These are phyloP conservation scores for Fereydounia khargensis DNA, from an alignment of 1,284 basidiomycete species.

Conservation along the genomic window DNA sequence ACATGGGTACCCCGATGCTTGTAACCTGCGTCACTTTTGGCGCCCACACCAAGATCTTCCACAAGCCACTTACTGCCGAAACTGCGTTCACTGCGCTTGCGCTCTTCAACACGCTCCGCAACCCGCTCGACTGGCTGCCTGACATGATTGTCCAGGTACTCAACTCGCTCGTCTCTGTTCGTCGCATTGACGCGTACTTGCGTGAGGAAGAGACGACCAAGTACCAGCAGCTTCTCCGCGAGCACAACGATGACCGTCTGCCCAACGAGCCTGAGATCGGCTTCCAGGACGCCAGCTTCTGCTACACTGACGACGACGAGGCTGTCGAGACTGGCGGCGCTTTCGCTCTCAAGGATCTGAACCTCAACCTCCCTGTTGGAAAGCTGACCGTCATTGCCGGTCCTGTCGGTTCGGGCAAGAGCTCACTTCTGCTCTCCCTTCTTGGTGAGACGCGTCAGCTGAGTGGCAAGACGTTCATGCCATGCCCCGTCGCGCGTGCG, in stretches of 20 bases:
- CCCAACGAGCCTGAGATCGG: conserved; percentile 58
- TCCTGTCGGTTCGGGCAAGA: conserved; percentile 63
- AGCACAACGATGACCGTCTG: not conserved
- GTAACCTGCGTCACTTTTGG: conserved; percentile 70
- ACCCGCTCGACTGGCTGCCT: conserved; percentile 46
- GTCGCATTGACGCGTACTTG: conserved; percentile 60
- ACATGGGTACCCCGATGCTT: conserved; percentile 64
- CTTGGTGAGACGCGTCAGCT: conserved; percentile 64
- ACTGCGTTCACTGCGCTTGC: conserved; percentile 63
- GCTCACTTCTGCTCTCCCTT: conserved; percentile 62
- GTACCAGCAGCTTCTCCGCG: conserved; percentile 60
- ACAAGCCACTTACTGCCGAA: conserved; percentile 60
- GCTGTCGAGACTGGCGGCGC: conserved; percentile 29
- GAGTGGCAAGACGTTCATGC: conserved; percentile 62
- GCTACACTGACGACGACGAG: conserved; percentile 48
- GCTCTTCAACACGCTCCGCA: conserved; percentile 59
- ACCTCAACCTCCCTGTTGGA: conserved; percentile 65
- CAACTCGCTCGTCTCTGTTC: conserved; percentile 52
- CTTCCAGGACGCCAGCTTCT: conserved; percentile 61
- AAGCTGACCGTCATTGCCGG: conserved; percentile 68
- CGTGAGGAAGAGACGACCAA: conserved; percentile 64
- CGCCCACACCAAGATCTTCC: conserved; percentile 63
- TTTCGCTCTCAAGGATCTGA: conserved; percentile 62
- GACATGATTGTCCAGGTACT: conserved; percentile 61
- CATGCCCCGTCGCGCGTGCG: conserved; percentile 60